These are phyloP conservation scores for Clohesyomyces aquaticus DNA, from an alignment of 495 filamentous ascomycete species.

Conservation along the genomic window DNA sequence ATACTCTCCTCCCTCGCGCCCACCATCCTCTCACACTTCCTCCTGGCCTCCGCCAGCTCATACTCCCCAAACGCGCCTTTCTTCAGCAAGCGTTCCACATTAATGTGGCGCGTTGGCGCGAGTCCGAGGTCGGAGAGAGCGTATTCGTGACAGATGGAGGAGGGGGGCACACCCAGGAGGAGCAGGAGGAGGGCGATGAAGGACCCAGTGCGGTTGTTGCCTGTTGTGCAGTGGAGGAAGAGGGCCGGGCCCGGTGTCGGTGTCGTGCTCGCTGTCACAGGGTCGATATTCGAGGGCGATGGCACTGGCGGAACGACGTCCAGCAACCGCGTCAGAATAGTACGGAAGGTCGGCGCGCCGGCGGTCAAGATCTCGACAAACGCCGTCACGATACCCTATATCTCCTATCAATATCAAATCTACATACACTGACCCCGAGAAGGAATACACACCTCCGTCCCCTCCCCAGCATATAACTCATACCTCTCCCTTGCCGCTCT, in stretches of 20 bases:
- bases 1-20: constrained; percentile 35
- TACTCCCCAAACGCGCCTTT: constrained; percentile 33
- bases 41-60: constrained; percentile 14
- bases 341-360: constrained; percentile 24
- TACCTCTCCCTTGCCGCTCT: constrained; percentile 32
- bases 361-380: constrained; percentile 34
- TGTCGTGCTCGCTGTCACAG: not conserved
- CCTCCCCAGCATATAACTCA: constrained; percentile 32
- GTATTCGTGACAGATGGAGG: constrained; percentile 27
- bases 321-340: constrained; percentile 7
- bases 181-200: constrained; percentile 31
- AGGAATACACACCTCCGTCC: constrained; percentile 24
- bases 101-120: constrained; percentile 28
- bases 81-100: constrained; percentile 27
- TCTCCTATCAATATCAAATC: not conserved
- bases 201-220: constrained; percentile 37
- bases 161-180: constrained; percentile 17
- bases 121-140: constrained; percentile 29
- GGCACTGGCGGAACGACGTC: too few species aligned
- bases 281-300: not conserved
- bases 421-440: not conserved
- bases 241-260: constrained; percentile 4
- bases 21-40: constrained; percentile 34
- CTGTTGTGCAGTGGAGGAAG: constrained; percentile 38
- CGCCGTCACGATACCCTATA: constrained; percentile 33